Evolutionary conservation across 2,329 filamentous ascomycete genomes (phyloP), one percentile per base, ranked within the genome.

Genomic region (Paramyrothecium roridum): DNA sequence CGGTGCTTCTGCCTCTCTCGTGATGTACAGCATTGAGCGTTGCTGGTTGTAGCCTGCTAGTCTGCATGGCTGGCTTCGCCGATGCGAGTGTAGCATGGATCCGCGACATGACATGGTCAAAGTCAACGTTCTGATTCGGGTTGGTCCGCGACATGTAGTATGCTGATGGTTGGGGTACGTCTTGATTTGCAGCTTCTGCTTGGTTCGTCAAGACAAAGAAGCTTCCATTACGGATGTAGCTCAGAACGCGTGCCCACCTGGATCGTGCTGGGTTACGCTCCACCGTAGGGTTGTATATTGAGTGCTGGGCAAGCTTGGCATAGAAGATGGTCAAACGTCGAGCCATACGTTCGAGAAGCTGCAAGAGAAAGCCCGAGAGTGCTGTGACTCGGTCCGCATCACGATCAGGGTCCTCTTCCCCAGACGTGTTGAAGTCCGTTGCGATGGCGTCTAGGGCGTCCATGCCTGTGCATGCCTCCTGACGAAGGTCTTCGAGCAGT

Each of bases 391-490:
- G 70, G 20, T 76, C 73, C 1, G 68, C 69, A 7, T 69, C 63
- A 0, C 68, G 66, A n/a, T 76, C 74, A 21, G 75, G 68, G 21
- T 68, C 67, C 11, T 37, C 50, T 3, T 52, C 45, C 2, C n/a
- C 17, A n/a, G 46, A 23, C 0, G 56, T 59, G 8, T 54, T 56
- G 0, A 62, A 23, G 1, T 56, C 55, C 0, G 58, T 53, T 59
- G 75, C 74, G 26, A 82, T 69, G 21, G 70, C 73, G 48, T 77
- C 78, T 23, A 81, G 81, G 1, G 80, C 80, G 56, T 83, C 80
- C 78, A 83, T 83, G 10, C 80, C 81, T 21, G 70, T 70, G 52
- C 79, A 81, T 0, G 76, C 78, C 58, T 83, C 80, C 50, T 79
- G 75, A 8, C 80, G 74, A 2, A 83, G 75, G 53, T 80, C 76